Evolutionary conservation across 2,329 filamentous ascomycete genomes (phyloP).

Genomic region (Thelonectria discophora): DNA sequence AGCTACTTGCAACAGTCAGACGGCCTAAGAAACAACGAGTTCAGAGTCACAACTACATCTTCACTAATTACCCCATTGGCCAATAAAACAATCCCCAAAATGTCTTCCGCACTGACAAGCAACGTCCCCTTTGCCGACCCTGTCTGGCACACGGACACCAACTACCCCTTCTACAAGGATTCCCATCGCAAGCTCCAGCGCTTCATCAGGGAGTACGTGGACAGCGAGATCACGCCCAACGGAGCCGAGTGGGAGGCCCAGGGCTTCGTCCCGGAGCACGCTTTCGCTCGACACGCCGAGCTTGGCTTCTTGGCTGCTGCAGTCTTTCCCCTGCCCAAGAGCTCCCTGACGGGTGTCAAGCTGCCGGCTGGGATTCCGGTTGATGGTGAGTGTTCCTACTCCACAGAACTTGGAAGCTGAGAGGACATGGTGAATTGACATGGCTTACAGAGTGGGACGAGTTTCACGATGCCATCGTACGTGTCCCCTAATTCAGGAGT

Average conservation of each 20-base stretch:
- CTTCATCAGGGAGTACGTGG: conserved; percentile 8
- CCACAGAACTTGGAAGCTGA: background rate
- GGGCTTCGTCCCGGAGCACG: conserved; percentile 7
- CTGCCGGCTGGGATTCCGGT: conserved; percentile 8
- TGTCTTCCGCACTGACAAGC: conserved; percentile 1
- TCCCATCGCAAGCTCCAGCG: conserved; percentile 6
- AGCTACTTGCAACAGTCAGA: background rate
- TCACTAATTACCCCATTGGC: background rate
- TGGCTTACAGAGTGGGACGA: conserved; percentile 9
- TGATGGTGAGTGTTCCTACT: background rate
- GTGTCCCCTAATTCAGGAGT: background rate
- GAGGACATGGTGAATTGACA: background rate
- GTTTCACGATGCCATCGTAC: conserved; percentile 8
- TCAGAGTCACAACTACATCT: background rate
- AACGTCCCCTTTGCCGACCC: conserved; percentile 17
- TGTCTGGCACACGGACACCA: background rate
- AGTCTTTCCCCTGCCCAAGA: conserved; percentile 11
- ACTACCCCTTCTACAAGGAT: conserved; percentile 8
- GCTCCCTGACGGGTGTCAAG: conserved; percentile 3
- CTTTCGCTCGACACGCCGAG: conserved; percentile 6
- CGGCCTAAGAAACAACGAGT: background rate
- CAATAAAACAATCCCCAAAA: background rate
- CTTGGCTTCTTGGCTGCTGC: conserved; percentile 11
- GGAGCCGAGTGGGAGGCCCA: conserved; percentile 9
- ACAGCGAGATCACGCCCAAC: conserved; percentile 5